These are phyloP conservation scores for Fusarium papillatum DNA, from an alignment of 2,329 filamentous ascomycete species.

Conservation along the genomic window DNA sequence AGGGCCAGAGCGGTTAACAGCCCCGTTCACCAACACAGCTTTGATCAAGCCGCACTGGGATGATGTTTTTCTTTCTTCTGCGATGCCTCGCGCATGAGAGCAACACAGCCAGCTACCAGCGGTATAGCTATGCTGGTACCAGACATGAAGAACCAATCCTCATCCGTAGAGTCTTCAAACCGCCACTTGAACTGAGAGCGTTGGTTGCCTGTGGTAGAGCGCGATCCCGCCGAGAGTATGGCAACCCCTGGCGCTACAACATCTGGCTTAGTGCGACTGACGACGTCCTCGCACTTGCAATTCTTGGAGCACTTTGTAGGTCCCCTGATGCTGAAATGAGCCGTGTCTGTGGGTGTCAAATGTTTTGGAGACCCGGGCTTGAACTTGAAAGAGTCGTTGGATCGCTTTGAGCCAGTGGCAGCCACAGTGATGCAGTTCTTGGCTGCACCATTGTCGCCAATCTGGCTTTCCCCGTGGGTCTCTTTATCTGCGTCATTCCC, in stretches of 20 bases:
- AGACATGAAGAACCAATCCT: background rate
- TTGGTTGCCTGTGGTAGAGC: background rate
- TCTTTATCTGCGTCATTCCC: background rate
- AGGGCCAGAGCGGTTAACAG: background rate
- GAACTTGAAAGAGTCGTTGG: background rate
- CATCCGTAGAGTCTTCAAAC: background rate
- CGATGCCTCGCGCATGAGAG: background rate
- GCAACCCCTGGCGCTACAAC: slow-evolving; percentile 5
- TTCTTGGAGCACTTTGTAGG: background rate
- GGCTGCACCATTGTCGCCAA: background rate
- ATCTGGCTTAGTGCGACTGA: slow-evolving; percentile 12
- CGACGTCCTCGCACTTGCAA: background rate
- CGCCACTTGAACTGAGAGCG: background rate
- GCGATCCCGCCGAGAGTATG: slow-evolving; percentile 2
- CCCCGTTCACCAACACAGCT: background rate
- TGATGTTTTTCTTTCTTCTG: background rate
- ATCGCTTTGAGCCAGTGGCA: background rate
- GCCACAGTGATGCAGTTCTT: slow-evolving; percentile 12
- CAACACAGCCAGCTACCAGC: slow-evolving; percentile 6
- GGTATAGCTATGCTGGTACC: background rate
- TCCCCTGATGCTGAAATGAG: background rate
- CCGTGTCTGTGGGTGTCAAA: background rate
- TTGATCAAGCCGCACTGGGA: background rate
- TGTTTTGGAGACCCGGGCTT: background rate
- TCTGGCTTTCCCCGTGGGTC: background rate